phyloP scores from a whole-genome alignment of 352 stramenopile species.

The Peronospora destructor region DNA sequence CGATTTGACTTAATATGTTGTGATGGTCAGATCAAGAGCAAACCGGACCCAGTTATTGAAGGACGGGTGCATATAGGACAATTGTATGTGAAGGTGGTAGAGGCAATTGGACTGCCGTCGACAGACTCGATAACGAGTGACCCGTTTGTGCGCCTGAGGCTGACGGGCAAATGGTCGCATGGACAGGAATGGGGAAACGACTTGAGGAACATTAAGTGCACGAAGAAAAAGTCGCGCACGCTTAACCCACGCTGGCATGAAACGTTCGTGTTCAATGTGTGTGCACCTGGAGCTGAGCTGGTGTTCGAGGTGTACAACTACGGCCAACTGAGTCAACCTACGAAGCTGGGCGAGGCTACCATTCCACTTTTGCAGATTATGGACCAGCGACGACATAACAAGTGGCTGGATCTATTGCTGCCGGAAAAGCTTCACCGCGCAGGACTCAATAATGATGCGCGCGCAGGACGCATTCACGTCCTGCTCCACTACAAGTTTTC shows the following conservation, averaged over 20 bases:
- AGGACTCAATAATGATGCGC: conserved; percentile 75
- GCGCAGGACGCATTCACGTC: conserved; percentile 76
- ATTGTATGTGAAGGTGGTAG: conserved; percentile 82
- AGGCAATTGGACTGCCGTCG: conserved; percentile 76
- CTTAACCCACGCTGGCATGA: conserved; percentile 84
- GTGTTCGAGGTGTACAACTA: conserved; percentile 84
- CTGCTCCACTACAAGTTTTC: conserved; percentile 85
- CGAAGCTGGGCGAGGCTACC: conserved; percentile 72
- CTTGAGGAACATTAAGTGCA: conserved; percentile 75
- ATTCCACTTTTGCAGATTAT: conserved; percentile 75
- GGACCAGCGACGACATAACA: conserved; percentile 83
- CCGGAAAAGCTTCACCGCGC: conserved; percentile 73
- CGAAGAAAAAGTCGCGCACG: conserved; percentile 82
- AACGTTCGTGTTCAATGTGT: conserved; percentile 86
- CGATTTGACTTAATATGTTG: not conserved
- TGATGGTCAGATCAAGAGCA: conserved; percentile 43
- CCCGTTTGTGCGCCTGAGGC: conserved; percentile 77
- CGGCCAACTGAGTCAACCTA: conserved; percentile 72
- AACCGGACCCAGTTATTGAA: conserved; percentile 73
- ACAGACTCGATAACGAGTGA: conserved; percentile 86
- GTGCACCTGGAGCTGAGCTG: conserved; percentile 68
- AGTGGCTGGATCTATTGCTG: conserved; percentile 77
- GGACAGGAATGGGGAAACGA: conserved; percentile 79
- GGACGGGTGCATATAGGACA: conserved; percentile 78
- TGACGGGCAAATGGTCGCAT: conserved; percentile 82